Evolutionary conservation across 176 grass and related monocot genomes (phyloP).

Genomic region (Zizania latifolia): DNA sequence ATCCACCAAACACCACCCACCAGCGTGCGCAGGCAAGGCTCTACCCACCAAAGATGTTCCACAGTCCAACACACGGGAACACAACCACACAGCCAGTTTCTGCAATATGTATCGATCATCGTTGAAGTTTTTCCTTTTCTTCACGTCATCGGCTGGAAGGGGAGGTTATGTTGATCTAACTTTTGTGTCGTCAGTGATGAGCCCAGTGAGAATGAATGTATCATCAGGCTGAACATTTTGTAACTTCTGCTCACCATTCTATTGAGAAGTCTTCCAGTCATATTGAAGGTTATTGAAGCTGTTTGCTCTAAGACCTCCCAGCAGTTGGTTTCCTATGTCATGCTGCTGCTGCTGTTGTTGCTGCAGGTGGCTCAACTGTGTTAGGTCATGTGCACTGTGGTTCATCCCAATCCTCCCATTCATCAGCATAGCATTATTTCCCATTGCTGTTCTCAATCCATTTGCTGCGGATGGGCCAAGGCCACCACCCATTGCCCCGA

Average conservation of each 20-base stretch:
- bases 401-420: conserved; percentile 59
- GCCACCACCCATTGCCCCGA: conserved; percentile 28
- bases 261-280: conserved; percentile 65
- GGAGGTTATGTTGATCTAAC: conserved; percentile 12
- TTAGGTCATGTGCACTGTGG: conserved; percentile 53
- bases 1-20: neutral
- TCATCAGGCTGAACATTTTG: neutral
- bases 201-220: conserved; percentile 18
- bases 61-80: conserved; percentile 15
- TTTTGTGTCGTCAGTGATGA: conserved; percentile 28
- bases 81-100: conserved; percentile 20
- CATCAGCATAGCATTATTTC: conserved; percentile 53
- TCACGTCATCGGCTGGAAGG: conserved; percentile 14
- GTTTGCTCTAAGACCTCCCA: conserved; percentile 57
- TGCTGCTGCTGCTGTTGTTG: conserved; percentile 65
- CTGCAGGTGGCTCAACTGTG: conserved; percentile 48
- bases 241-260: conserved; percentile 34
- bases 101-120: conserved; percentile 17
- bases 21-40: neutral
- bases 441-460: conserved; percentile 39
- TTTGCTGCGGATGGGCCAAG: conserved; percentile 26
- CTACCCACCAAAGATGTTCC: neutral
- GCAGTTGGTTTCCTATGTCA: conserved; percentile 61
- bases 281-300: conserved; percentile 75
- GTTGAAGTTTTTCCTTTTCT: neutral